Percentiles rank a stretch among this genome's conserved stretches.
Conservation (phyloP, 495 filamentous ascomycete genomes). For the Lasiosphaeria miniovina region DNA sequence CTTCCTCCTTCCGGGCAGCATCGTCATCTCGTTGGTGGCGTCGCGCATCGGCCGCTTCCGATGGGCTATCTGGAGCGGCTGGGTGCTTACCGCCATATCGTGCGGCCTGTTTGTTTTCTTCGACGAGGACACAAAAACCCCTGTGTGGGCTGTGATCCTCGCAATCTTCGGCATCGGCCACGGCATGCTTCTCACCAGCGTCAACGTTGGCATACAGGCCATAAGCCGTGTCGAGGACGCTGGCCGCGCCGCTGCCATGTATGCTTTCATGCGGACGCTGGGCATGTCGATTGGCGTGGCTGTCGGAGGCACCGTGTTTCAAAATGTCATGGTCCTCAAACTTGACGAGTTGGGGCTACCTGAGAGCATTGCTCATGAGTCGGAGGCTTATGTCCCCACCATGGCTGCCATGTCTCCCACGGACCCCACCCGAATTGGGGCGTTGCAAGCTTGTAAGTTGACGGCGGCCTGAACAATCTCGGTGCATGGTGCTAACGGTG, state of each 20-base stretch:
- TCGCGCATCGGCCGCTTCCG: constrained; percentile 51
- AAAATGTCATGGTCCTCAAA: constrained; percentile 52
- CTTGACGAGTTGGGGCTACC: constrained; percentile 40
- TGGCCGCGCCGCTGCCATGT: constrained; percentile 56
- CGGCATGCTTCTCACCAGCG: constrained; percentile 50
- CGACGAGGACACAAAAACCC: constrained; percentile 42
- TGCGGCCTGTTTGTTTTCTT: constrained; percentile 48
- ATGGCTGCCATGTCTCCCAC: constrained; percentile 23
- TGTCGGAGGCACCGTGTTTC: constrained; percentile 59
- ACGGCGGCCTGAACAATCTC: neutral
- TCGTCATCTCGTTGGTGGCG: constrained; percentile 49
- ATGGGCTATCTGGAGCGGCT: constrained; percentile 56
- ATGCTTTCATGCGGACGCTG: constrained; percentile 57
- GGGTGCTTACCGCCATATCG: constrained; percentile 49
- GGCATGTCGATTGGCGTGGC: constrained; percentile 65
- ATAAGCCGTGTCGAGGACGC: constrained; percentile 45
- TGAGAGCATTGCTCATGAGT: constrained; percentile 37
- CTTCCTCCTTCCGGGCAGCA: constrained; percentile 33
- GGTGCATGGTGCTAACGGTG: neutral
- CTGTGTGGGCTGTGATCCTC: constrained; percentile 51
- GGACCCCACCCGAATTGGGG: constrained; percentile 23
- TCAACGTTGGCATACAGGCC: constrained; percentile 54
- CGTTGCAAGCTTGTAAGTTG: constrained; percentile 26
- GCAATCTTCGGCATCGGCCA: constrained; percentile 53
- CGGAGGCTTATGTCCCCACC: constrained; percentile 45